Evolutionary conservation across 257 asterid species (phyloP).

Genomic region (Parsonsia alboflavescens): DNA sequence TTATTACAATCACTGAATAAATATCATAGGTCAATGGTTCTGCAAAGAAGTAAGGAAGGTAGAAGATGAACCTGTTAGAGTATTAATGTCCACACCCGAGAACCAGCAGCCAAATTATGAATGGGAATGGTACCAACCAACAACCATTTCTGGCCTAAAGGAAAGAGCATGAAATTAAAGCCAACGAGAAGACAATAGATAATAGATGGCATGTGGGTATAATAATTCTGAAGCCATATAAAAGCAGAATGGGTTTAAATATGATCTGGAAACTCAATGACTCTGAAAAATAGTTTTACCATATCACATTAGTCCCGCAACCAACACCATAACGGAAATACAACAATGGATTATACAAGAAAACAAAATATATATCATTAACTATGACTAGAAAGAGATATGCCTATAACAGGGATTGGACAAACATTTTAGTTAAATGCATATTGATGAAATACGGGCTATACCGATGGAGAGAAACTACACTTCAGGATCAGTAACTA

Average conservation of each 20-base stretch:
- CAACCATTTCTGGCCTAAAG: slow-evolving; percentile 98
- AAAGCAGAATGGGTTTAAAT: background rate
- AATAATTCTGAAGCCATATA: background rate
- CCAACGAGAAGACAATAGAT: background rate
- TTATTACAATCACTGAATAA: background rate
- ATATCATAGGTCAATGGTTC: background rate
- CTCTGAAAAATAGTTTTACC: background rate
- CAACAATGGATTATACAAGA: background rate
- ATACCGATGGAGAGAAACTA: background rate
- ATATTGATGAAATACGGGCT: background rate
- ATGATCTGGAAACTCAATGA: background rate
- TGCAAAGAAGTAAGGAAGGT: background rate
- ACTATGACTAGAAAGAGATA: background rate
- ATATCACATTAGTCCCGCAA: background rate
- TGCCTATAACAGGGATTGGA: background rate
- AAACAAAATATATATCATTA: background rate
- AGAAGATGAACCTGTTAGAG: slow-evolving; percentile 71
- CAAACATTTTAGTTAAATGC: background rate
- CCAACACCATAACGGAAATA: background rate
- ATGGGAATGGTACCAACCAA: slow-evolving; percentile 98
- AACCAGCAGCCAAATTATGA: slow-evolving; percentile 99
- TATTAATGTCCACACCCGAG: slow-evolving; percentile 92
- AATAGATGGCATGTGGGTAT: background rate
- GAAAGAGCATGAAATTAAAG: background rate
- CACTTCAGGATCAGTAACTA: no score